Evolutionary conservation across 345 rosid species (phyloP).

Genomic region (Rhodamnia rubescens): DNA sequence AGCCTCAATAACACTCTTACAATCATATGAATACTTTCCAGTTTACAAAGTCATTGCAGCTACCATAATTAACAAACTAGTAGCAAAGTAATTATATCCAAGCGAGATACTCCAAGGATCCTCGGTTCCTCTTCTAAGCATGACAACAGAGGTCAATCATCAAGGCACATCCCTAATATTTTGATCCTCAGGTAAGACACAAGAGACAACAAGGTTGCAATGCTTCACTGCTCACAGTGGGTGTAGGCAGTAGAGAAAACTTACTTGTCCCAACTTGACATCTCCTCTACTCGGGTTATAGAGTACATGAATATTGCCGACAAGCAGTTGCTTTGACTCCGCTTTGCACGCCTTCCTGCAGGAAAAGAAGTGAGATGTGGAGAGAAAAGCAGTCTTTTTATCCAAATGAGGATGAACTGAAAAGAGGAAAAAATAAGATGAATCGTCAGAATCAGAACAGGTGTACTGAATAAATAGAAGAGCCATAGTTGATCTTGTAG

Average conservation of each 20-base stretch:
- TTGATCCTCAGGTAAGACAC: neutral
- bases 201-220: neutral
- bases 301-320: slow-evolving; percentile 70
- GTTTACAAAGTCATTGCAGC: neutral
- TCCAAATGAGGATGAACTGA: neutral
- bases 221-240: neutral
- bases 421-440: neutral
- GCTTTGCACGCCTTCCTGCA: slow-evolving; percentile 38
- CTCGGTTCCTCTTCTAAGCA: neutral
- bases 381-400: slow-evolving; percentile 4
- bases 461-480: neutral
- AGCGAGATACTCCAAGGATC: neutral
- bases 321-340: slow-evolving; percentile 44
- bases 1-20: neutral
- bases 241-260: neutral
- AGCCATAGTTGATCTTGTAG: neutral
- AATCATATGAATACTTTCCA: neutral
- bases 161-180: neutral
- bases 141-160: neutral
- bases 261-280: slow-evolving; percentile 72
- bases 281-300: slow-evolving; percentile 65
- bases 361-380: slow-evolving; percentile 22
- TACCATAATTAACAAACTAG: neutral
- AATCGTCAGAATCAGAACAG: neutral
- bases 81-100: neutral